phyloP scores from a whole-genome alignment of 208 protist genomes.

The Herpetomonas tarakana region DNA sequence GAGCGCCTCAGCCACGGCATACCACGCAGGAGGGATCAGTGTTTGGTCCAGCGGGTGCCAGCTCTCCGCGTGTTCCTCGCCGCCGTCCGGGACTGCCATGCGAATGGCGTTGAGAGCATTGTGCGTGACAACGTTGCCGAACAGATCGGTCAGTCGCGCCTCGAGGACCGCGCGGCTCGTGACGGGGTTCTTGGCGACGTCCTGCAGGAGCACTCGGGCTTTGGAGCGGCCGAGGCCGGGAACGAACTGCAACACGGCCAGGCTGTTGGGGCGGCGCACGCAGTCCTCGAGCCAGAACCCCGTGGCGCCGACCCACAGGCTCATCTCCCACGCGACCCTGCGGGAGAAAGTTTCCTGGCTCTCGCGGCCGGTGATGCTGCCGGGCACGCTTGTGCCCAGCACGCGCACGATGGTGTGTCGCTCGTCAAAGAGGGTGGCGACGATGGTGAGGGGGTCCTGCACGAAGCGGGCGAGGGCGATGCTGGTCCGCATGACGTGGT shows the following conservation, averaged over 20 bases:
- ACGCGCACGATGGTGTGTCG: constrained; percentile 60
- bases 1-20: constrained; percentile 44
- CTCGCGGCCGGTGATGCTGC: constrained; percentile 7
- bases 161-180: constrained; percentile 33
- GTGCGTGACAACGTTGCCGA: constrained; percentile 38
- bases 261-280: constrained; percentile 41
- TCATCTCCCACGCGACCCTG: constrained; percentile 78
- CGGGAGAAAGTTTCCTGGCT: constrained; percentile 55
- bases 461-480: constrained; percentile 64
- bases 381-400: constrained; percentile 20
- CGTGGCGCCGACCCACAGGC: constrained; percentile 61
- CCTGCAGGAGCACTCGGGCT: constrained; percentile 35
- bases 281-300: constrained; percentile 67
- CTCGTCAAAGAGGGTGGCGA: constrained; percentile 69
- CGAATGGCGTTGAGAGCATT: constrained; percentile 54
- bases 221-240: constrained; percentile 64
- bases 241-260: constrained; percentile 70
- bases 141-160: constrained; percentile 32
- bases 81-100: constrained; percentile 17
- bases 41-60: constrained; percentile 78
- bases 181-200: constrained; percentile 18
- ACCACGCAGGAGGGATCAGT: constrained; percentile 57
- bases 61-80: background rate
- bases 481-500: constrained; percentile 39
- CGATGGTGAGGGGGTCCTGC: constrained; percentile 67